A percentile compares a stretch with the other conserved stretches of the same genome.
Conservation (phyloP, 305 asterid species). For the Vinca major region DNA sequence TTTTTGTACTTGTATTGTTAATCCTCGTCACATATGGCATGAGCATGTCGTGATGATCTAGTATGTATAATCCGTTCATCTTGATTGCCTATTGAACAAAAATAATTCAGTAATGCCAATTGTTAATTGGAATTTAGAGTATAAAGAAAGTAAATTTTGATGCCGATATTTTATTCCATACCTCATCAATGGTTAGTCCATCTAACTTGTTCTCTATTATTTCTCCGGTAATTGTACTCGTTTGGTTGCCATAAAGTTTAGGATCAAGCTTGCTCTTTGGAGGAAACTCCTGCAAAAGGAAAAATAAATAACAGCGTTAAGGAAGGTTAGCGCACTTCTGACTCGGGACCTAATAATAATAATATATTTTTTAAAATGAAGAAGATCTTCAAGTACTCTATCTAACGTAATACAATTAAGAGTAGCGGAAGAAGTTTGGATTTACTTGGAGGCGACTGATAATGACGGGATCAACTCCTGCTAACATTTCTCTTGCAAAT, state of each 20-base stretch:
- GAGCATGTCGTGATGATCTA: conserved; percentile 67
- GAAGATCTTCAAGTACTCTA: too few relatives aligned
- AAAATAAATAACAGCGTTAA: neutral
- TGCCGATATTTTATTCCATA: conserved; percentile 9
- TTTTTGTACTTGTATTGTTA: conserved; percentile 43
- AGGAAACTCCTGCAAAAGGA: conserved; percentile 61
- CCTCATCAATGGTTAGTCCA: conserved; percentile 52
- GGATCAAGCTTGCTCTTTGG: conserved; percentile 67
- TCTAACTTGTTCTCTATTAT: conserved; percentile 47
- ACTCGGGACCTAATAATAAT: too few relatives aligned
- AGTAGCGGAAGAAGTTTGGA: neutral
- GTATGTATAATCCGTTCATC: conserved; percentile 41
- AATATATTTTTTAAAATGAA: too few relatives aligned
- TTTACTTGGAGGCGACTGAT: conserved; percentile 63
- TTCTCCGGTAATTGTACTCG: conserved; percentile 47
- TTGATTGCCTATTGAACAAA: conserved; percentile 3
- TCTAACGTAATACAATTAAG: too few relatives aligned
- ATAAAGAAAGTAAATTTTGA: neutral
- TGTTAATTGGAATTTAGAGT: neutral
- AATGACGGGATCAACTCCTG: conserved; percentile 60
- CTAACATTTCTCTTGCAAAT: conserved; percentile 78
- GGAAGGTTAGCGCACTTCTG: too few relatives aligned
- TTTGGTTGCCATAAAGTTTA: conserved; percentile 51
- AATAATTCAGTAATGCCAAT: neutral
- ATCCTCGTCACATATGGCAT: conserved; percentile 74